These are phyloP conservation scores for Stenogyne calaminthoides DNA, from an alignment of 305 asterid species.

Conservation along the genomic window DNA sequence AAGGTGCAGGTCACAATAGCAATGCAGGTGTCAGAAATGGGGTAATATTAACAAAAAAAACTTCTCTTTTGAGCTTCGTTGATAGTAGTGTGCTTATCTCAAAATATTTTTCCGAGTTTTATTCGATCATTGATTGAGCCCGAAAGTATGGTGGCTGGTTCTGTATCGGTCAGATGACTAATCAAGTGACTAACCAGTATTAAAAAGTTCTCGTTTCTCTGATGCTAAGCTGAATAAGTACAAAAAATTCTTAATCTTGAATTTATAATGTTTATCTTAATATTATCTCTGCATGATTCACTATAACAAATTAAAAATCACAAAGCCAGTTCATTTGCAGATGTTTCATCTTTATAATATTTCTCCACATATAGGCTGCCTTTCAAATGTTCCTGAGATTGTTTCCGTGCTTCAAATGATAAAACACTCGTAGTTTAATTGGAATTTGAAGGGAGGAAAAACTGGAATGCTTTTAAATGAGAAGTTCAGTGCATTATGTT, in stretches of 20 bases:
- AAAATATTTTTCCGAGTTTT: background rate
- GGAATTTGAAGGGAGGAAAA: background rate
- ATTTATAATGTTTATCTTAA: background rate
- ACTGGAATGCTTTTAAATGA: background rate
- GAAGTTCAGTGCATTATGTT: background rate
- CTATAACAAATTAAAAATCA: background rate
- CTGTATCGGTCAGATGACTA: background rate
- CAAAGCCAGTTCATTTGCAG: background rate
- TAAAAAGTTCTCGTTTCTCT: background rate
- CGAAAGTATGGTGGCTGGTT: slow-evolving; percentile 1
- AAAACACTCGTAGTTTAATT: background rate
- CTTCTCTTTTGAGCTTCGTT: background rate
- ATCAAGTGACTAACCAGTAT: background rate
- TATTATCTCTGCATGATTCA: background rate
- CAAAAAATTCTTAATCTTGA: background rate
- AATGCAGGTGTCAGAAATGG: slow-evolving; percentile 31
- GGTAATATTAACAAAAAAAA: slow-evolving; percentile 31
- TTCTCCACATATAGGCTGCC: background rate
- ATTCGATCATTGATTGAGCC: background rate
- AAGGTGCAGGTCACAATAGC: slow-evolving; percentile 28
- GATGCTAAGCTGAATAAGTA: background rate
- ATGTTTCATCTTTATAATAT: background rate
- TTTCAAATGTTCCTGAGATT: background rate
- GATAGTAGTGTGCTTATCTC: background rate
- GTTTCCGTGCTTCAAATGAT: background rate